Percentiles rank a stretch among this genome's conserved stretches.
Evolutionary conservation across 1,284 basidiomycete species (phyloP).

Genomic region (Thecaphora thlaspeos): DNA sequence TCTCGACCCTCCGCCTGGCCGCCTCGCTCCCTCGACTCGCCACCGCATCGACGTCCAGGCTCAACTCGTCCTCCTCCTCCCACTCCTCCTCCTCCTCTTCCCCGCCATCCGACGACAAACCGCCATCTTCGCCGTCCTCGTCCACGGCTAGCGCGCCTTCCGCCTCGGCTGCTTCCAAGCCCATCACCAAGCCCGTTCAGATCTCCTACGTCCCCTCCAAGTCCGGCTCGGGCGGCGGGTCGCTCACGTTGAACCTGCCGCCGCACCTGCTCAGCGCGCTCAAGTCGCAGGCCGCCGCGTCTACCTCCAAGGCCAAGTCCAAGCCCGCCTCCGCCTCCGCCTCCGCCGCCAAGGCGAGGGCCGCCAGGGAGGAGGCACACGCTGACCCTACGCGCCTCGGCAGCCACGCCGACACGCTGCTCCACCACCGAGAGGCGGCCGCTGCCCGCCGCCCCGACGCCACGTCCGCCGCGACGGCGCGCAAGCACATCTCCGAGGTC

Average conservation of each 20-base stretch:
- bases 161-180: background rate
- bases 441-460: background rate
- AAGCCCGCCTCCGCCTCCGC: conserved; percentile 32
- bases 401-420: no score
- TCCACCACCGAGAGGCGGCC: no score
- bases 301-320: no score
- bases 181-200: conserved; percentile 22
- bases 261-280: conserved; percentile 25
- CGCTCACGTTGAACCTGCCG: conserved; percentile 32
- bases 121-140: background rate
- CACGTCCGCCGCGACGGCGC: no score
- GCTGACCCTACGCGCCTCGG: no score
- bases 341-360: conserved; percentile 13
- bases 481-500: conserved; percentile 23
- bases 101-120: background rate
- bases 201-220: conserved; percentile 31
- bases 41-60: background rate
- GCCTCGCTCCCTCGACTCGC: no score
- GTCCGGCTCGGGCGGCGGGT: conserved; percentile 14
- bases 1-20: no score
- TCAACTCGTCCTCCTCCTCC: conserved; percentile 4
- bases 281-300: conserved; percentile 5
- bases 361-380: no score
- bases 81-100: conserved; percentile 4
- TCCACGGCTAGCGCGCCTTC: background rate